Conservation (phyloP, 116 monocot species). For the Dioscorea cayenensis region DNA sequence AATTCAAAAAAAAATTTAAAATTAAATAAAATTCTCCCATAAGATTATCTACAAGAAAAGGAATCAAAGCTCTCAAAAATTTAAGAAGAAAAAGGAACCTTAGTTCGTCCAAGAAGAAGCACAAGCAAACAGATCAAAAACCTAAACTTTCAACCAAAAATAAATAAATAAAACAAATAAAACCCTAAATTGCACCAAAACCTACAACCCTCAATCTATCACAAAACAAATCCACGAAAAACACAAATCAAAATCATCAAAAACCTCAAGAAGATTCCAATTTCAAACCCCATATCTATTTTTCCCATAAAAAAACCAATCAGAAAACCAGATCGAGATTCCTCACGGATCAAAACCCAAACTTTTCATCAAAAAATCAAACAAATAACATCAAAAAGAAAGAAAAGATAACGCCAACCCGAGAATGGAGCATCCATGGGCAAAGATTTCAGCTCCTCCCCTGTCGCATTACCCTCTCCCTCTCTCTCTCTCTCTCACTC, state of each 20-base stretch:
- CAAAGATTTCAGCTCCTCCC: background rate
- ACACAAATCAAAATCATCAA: background rate
- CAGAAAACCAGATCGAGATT: background rate
- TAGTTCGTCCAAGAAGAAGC: background rate
- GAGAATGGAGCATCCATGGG: slow-evolving; percentile 1
- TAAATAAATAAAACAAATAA: background rate
- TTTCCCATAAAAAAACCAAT: background rate
- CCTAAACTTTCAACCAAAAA: background rate
- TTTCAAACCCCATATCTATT: background rate
- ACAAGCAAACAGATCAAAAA: background rate
- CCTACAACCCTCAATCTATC: background rate
- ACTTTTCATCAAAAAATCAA: background rate
- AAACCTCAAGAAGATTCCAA: background rate
- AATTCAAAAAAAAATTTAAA: background rate
- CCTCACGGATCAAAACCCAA: background rate
- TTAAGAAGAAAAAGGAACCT: no score
- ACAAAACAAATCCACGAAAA: background rate
- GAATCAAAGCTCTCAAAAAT: background rate
- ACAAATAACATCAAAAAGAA: background rate
- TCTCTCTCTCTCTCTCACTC: background rate
- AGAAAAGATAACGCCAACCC: background rate
- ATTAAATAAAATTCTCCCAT: background rate
- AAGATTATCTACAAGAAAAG: background rate
- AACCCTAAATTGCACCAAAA: background rate
- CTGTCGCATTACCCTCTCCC: background rate